Percentiles rank a stretch among this genome's conserved stretches.
Evolutionary conservation across 805 yeast genomes (phyloP).

Genomic region (Alloascoidea africana): DNA sequence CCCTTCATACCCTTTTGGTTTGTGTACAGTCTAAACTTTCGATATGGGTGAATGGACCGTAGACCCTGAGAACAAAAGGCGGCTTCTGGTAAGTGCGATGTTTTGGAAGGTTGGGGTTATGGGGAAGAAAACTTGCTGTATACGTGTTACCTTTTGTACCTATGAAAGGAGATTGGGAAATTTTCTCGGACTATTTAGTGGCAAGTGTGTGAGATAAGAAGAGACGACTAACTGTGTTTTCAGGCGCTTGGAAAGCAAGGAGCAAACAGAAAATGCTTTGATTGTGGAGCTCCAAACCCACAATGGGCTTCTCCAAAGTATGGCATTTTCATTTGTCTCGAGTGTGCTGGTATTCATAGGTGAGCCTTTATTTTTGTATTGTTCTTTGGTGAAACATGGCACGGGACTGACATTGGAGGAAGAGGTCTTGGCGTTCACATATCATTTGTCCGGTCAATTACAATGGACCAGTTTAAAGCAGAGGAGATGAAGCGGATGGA

Average conservation of each 20-base stretch:
- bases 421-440: conserved; percentile 94
- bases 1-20: neutral
- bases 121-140: no score
- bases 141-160: no score
- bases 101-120: no score
- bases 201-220: no score
- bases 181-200: neutral
- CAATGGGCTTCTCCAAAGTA: conserved; percentile 99
- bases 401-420: neutral
- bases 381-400: conserved; percentile 1
- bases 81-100: conserved; percentile 27
- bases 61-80: conserved; percentile 84
- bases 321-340: conserved; percentile 93
- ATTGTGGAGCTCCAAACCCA: conserved; percentile 90
- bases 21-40: neutral
- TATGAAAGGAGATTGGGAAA: no score
- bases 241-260: conserved; percentile 65
- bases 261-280: conserved; percentile 79
- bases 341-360: conserved; percentile 90
- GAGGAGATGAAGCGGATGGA: conserved; percentile 89
- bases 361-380: conserved; percentile 3
- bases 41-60: conserved; percentile 66
- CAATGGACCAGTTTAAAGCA: conserved; percentile 96
- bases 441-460: conserved; percentile 89
- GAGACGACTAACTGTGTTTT: conserved; percentile 11